Base-by-base conservation (phyloP, 2,329 filamentous ascomycete species). In the Fusarium goolgardi region DNA sequence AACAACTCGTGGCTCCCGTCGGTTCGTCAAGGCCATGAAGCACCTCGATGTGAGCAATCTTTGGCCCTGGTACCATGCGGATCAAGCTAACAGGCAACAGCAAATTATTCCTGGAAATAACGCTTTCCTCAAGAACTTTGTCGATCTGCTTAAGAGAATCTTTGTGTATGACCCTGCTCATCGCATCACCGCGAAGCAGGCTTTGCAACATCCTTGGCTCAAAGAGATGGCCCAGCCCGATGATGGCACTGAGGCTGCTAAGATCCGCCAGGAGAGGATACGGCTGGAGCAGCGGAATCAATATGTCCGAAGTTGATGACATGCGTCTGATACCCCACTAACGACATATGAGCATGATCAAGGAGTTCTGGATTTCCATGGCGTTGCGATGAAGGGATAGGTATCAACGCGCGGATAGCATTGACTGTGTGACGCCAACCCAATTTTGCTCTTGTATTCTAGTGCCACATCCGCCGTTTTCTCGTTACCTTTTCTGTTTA, bases 1-100 rank as follows among this genome's bases (percentile, higher is more conserved):
- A 15, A 91, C 89, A 1, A 88, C 87, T 0, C 81, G 88, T 57
- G 88, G 88, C 5, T 91, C 88, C 1, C 82, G 84, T 64, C 82
- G 88, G 71, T 91, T 91, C 72, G 89, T 91, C 15, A 89, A 88
- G 76, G 88, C 88, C n/a, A 91, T 91, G 89, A 91, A 91, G 76
- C 83, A 83, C 56, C 79, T 91, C 29, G 82, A 85, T 63, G 89
- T 91, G 80, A 68, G 86, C 8, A 47, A 29, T 21, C 9, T 25
- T 6, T 16, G 23, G 16, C 5, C 18, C 12, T 20, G 10, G n/a
- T 15, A 10, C 13, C 3, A 6, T 34, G 21, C 44, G 35, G 8
- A 12, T 25, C 20, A 16, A 35, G 13, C 67, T 70, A 31, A 71
- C 40, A 56, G 11, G 27, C 5, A 39, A 13, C 41, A 91, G 88